phyloP scores from a whole-genome alignment of 2,329 filamentous ascomycete genomes.

The Pseudocercospora eumusae region DNA sequence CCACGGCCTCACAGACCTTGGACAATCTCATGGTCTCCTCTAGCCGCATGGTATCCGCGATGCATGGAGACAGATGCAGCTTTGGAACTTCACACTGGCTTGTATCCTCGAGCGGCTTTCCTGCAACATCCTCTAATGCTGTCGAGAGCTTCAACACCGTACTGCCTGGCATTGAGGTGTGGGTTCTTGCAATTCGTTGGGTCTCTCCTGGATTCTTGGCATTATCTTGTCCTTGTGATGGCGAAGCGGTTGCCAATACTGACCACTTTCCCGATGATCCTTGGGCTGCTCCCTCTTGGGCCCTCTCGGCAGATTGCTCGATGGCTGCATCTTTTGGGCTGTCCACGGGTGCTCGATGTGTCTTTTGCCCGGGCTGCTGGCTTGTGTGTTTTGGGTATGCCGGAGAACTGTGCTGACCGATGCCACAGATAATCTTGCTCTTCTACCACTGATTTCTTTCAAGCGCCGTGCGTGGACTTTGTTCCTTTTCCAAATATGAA shows the following conservation, averaged over 20 bases:
- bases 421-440: constrained; percentile 24
- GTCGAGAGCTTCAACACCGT: background rate
- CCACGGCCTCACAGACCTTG: background rate
- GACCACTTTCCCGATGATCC: background rate
- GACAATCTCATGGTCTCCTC: background rate
- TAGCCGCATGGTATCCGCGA: background rate
- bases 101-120: background rate
- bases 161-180: background rate
- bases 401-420: constrained; percentile 7
- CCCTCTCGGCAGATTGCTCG: background rate
- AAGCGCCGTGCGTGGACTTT: constrained; percentile 4
- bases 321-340: background rate
- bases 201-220: background rate
- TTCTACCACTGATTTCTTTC: constrained; percentile 10
- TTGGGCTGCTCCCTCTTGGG: background rate
- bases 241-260: background rate
- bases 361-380: background rate
- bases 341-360: background rate
- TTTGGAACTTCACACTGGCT: background rate
- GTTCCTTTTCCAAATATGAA: constrained; percentile 29
- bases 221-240: background rate
- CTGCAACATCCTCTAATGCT: background rate
- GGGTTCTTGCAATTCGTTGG: background rate
- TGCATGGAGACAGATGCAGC: background rate
- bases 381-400: background rate